Base-by-base conservation (phyloP, 495 filamentous ascomycete genomes). In the Friedmanniomyces endolithicus region DNA sequence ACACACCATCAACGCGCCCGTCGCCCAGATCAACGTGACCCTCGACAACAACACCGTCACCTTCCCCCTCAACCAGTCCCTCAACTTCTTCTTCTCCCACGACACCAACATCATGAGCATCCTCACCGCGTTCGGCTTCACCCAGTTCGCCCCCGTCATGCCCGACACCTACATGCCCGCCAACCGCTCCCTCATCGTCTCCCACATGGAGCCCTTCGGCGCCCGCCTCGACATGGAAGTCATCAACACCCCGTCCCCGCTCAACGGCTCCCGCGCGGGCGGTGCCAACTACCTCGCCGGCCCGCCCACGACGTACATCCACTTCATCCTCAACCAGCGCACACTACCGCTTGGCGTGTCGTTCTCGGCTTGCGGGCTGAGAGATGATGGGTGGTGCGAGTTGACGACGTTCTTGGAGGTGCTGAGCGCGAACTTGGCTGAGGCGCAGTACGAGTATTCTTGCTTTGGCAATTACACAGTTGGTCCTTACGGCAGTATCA, bases 351-450 rank as follows among this genome's bases (percentile, higher is more conserved):
- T 84, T 0, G 78, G 79, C 8, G 61, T 58, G 27, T 80, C 76
- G 53, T 75, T 79, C 46, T 59, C 74, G 11, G 74, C 71, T n/a
- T 85, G 81, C 63, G 78, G 74, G 16, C 54, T 69, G 1, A 67
- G 80, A 1, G 68, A 74, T n/a, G 81, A 84, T 64, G 81, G 81
- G 8, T 83, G 80, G 80, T 83, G 81, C 60, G 78, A 83, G 60
- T 56, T 83, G 17, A 61, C 66, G 11, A 76, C 74, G 0, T 83
- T 84, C 56, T 59, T 85, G 50, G 61, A 72, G 29, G 64, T 74
- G 1, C 72, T 76, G 63, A 66, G 74, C 59, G 58, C 64, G 40
- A 72, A 67, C 64, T 59, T 75, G 22, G 67, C 59, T 8, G 57
- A 71, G 55, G 74, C 77, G 33, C 59, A 71, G 57, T 83, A 70